Evolutionary conservation across 441 rosid species (phyloP), one percentile per base, ranked within the genome.

Genomic region (Hura crepitans): DNA sequence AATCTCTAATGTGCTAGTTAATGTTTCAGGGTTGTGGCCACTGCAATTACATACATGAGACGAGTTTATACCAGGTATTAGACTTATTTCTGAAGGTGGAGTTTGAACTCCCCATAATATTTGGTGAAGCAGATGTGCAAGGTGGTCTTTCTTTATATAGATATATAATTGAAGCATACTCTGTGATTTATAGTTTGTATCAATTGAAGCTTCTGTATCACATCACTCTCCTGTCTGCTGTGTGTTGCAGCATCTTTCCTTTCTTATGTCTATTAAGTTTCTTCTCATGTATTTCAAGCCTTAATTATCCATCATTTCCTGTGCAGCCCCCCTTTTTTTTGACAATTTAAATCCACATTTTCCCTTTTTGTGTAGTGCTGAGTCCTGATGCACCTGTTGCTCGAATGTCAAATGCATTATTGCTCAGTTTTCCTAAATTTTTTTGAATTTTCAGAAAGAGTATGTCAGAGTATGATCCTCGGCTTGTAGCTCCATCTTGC

Each of bases 401-500:
- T 54, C 14, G 3, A 22, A 49, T 71, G 60, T 28, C 62, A 62
- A 17, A 56, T 75, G n/a, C 63, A 30, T 45, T 42, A 25, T 53
- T 20, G 11, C 66, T 76, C 54, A 13, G 31, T 47, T 64, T 69
- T 30, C 66, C 51, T 75, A 51, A 63, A 51, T 72, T 58, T 28
- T 60, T 43, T 27, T 76, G 61, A 58, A 43, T 65, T 82, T 73
- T 42, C 86, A 94, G 99, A 75, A 94, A 84, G 87, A 89, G 96
- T 71, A 82, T 94, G 90, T 80, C 90, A 27, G 97, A 92, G 66
- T 92, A 88, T 70, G 97, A 94, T 81, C 99, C 99, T 28, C 84
- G 91, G 17, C 91, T 92, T 74, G 97, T 92, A 53, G 94, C 97
- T 78, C 97, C 99, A 20, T 81, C 91, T 62, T 94, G 97, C 87